Percentiles rank a stretch among this genome's conserved stretches.
Evolutionary conservation across 257 asterid genomes (phyloP).

Genomic region (Solanum medicagineum): DNA sequence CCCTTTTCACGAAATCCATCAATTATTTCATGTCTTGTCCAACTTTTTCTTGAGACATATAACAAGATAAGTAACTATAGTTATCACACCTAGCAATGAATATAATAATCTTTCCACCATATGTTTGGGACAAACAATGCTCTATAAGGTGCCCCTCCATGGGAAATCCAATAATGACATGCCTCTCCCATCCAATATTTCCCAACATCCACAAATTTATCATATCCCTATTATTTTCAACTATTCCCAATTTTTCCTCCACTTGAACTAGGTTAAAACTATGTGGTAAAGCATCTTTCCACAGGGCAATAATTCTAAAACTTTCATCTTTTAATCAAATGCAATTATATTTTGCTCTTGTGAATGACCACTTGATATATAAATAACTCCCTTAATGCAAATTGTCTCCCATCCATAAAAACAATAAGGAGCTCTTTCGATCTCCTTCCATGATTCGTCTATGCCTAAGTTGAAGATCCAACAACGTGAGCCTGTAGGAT

Average conservation of each 20-base stretch:
- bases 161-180: neutral
- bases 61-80: too few relatives aligned
- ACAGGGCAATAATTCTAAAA: neutral
- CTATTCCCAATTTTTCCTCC: neutral
- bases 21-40: too few relatives aligned
- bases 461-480: neutral
- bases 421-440: neutral
- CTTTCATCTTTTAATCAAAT: neutral
- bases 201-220: neutral
- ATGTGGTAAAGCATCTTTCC: neutral
- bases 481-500: neutral
- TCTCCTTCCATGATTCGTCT: neutral
- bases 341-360: neutral
- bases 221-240: neutral
- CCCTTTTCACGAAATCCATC: too few relatives aligned
- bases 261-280: neutral
- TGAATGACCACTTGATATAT: neutral
- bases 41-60: too few relatives aligned
- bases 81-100: too few relatives aligned
- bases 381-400: neutral
- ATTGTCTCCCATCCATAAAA: neutral
- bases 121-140: neutral
- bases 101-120: neutral
- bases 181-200: neutral
- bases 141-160: neutral